Evolutionary conservation across 1,284 basidiomycete genomes (phyloP).

Genomic region (Schizopora paradoxa): DNA sequence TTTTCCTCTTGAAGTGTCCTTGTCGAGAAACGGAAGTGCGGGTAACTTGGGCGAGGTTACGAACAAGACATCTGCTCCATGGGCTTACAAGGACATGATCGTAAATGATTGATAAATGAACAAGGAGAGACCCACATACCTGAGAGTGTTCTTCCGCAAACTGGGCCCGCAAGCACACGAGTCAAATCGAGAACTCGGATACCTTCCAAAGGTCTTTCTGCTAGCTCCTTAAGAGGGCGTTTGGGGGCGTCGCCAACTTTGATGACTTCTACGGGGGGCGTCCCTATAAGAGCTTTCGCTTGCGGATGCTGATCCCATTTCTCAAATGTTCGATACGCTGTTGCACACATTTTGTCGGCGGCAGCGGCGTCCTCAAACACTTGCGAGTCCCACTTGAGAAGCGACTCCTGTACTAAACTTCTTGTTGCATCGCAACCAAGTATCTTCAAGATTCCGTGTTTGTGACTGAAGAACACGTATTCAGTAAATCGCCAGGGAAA

Average conservation of each 20-base stretch:
- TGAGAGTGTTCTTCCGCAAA: constrained; percentile 51
- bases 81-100: constrained; percentile 36
- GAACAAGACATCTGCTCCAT: constrained; percentile 58
- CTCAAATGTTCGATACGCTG: constrained; percentile 44
- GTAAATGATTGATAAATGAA: not conserved
- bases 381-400: constrained; percentile 41
- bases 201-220: constrained; percentile 38
- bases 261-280: constrained; percentile 38
- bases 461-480: constrained; percentile 36
- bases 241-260: constrained; percentile 47
- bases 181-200: constrained; percentile 55
- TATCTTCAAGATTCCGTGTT: constrained; percentile 45
- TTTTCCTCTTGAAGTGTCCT: constrained; percentile 62
- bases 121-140: constrained; percentile 29
- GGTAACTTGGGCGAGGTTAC: constrained; percentile 55
- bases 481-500: not conserved
- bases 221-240: constrained; percentile 20
- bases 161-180: constrained; percentile 53
- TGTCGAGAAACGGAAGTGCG: constrained; percentile 47
- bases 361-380: constrained; percentile 49
- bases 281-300: constrained; percentile 34
- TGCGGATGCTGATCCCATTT: constrained; percentile 51
- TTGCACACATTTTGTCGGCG: constrained; percentile 45
- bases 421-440: constrained; percentile 35
- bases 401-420: constrained; percentile 36